These are phyloP conservation scores for Nicotiana sylvestris DNA, from an alignment of 257 asterid species.

Conservation along the genomic window DNA sequence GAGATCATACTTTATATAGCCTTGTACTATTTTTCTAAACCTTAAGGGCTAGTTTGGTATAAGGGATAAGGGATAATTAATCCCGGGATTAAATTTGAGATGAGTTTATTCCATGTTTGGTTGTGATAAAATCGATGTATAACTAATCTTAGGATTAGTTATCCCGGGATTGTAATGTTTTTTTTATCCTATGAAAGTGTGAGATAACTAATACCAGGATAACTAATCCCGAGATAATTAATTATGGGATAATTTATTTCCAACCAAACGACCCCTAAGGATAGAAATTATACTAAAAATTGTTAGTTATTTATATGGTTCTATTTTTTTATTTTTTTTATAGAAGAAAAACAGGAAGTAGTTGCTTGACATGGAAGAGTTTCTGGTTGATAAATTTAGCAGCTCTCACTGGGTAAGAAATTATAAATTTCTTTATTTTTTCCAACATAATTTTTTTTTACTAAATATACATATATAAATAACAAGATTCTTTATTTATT, in stretches of 20 bases:
- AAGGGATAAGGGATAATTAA: no score
- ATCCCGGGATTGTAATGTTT: no score
- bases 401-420: slow-evolving; percentile 33
- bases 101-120: no score
- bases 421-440: background rate
- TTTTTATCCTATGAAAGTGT: no score
- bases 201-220: no score
- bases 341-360: slow-evolving; percentile 19
- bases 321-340: background rate
- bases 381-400: slow-evolving; percentile 30
- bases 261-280: no score
- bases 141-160: no score
- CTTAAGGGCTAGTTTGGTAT: background rate
- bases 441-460: background rate
- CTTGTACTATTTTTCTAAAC: background rate
- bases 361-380: slow-evolving; percentile 23
- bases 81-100: no score
- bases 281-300: background rate
- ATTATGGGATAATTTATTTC: no score
- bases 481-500: background rate
- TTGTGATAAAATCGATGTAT: no score
- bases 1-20: background rate
- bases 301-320: background rate
- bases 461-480: background rate
- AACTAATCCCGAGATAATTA: no score